Percentiles rank a stretch among this genome's conserved stretches.
Conservation (phyloP, 345 rosid genomes). For the Anastatica hierochuntica region DNA sequence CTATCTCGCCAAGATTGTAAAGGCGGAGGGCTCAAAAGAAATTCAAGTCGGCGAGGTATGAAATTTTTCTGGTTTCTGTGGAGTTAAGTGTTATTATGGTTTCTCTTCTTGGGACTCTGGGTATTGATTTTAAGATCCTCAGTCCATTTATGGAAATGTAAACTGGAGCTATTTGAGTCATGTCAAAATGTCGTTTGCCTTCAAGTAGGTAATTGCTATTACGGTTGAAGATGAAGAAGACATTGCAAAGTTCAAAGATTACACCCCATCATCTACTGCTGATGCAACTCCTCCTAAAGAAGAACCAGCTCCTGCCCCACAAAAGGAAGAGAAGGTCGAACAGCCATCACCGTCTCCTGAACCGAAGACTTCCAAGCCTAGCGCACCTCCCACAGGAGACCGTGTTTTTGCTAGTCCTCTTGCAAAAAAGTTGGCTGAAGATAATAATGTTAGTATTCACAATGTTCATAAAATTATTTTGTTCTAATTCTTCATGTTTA, state of each 20-base stretch:
- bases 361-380: conserved; percentile 48
- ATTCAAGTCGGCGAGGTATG: conserved; percentile 95
- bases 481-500: not conserved
- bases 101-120: not conserved
- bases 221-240: conserved; percentile 95
- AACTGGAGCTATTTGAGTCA: not conserved
- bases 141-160: conserved; percentile 1
- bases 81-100: not conserved
- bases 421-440: conserved; percentile 90
- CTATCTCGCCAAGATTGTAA: conserved; percentile 81
- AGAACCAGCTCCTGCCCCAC: conserved; percentile 44
- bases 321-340: conserved; percentile 48
- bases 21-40: conserved; percentile 79
- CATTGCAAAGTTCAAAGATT: conserved; percentile 79
- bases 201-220: conserved; percentile 62
- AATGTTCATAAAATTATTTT: not conserved
- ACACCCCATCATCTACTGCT: conserved; percentile 51
- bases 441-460: conserved; percentile 47
- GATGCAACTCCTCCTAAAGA: conserved; percentile 35
- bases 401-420: conserved; percentile 87
- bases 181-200: conserved; percentile 10
- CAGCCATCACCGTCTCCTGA: conserved; percentile 48
- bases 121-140: not conserved
- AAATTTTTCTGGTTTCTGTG: not conserved
- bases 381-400: conserved; percentile 44